Conservation (phyloP, 2,329 filamentous ascomycete genomes). For the Elsinoe necatrix region DNA sequence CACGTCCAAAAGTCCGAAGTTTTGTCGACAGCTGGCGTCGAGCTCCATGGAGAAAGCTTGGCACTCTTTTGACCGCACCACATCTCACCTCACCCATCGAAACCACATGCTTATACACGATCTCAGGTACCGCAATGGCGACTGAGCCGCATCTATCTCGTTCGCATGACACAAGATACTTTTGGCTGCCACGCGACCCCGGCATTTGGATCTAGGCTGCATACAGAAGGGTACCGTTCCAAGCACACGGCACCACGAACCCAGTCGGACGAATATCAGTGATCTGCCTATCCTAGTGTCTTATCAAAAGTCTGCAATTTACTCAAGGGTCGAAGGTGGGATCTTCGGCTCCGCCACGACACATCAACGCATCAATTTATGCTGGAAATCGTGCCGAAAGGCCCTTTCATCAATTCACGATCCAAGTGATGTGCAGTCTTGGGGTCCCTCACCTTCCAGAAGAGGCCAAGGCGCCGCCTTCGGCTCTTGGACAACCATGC, state of each 20-base stretch:
- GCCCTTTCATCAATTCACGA: not conserved
- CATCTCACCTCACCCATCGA: not conserved
- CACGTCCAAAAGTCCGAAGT: slow-evolving; percentile 8
- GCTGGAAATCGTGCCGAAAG: slow-evolving; percentile 8
- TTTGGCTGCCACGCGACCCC: slow-evolving; percentile 14
- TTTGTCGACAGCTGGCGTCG: slow-evolving; percentile 1
- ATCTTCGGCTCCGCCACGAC: not conserved
- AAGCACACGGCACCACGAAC: not conserved
- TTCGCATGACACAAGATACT: slow-evolving; percentile 1
- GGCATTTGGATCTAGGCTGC: slow-evolving; percentile 1
- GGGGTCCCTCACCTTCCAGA: slow-evolving; percentile 2
- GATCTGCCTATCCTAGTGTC: slow-evolving; percentile 4
- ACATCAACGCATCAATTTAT: not conserved
- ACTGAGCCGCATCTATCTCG: not conserved
- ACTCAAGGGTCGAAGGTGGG: not conserved
- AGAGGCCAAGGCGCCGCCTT: slow-evolving; percentile 1
- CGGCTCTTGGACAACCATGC: slow-evolving; percentile 13
- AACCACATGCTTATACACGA: not conserved
- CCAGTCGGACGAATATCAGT: not conserved
- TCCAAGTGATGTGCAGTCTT: slow-evolving; percentile 13
- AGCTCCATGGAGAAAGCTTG: slow-evolving; percentile 8
- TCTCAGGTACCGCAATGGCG: not conserved
- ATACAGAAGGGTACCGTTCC: not conserved
- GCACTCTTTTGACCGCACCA: not conserved
- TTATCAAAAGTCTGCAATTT: slow-evolving; percentile 12